These are phyloP conservation scores for Sugiyamaella sp. DNA, from an alignment of 1,139 yeast species.

Conservation along the genomic window DNA sequence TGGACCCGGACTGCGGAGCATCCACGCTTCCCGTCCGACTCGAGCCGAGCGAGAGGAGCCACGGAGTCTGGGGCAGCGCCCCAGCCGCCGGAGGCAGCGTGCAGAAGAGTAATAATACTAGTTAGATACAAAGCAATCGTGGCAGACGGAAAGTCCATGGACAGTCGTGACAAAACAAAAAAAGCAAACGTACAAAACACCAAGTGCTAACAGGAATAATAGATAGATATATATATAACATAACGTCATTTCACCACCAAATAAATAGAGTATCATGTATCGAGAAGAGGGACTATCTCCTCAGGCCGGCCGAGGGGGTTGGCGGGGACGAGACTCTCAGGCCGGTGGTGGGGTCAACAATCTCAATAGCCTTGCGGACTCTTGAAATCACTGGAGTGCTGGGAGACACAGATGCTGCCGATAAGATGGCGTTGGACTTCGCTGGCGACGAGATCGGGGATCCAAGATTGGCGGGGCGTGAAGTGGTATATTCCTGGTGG, in stretches of 20 bases:
- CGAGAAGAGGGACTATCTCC: slow-evolving; percentile 8
- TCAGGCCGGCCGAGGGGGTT: slow-evolving; percentile 21
- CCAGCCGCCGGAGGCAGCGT: neutral
- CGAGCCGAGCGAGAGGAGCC: no score
- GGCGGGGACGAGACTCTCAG: slow-evolving; percentile 50
- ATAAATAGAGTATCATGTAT: slow-evolving; percentile 12
- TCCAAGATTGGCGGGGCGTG: slow-evolving; percentile 14
- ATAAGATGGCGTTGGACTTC: slow-evolving; percentile 22
- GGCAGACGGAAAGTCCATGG: slow-evolving; percentile 8
- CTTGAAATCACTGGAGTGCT: slow-evolving; percentile 29
- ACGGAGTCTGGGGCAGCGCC: neutral
- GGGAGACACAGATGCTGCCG: slow-evolving; percentile 28
- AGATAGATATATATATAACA: slow-evolving; percentile 11
- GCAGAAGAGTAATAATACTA: neutral
- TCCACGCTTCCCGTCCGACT: no score
- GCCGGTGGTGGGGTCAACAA: slow-evolving; percentile 79
- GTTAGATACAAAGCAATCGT: neutral
- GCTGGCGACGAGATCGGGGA: slow-evolving; percentile 27
- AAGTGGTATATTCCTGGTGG: slow-evolving; percentile 8
- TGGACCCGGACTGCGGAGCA: no score
- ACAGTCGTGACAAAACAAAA: slow-evolving; percentile 17
- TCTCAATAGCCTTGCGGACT: slow-evolving; percentile 58
- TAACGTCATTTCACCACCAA: slow-evolving; percentile 14
- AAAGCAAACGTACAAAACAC: slow-evolving; percentile 4
- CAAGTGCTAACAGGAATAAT: slow-evolving; percentile 8